phyloP scores from a whole-genome alignment of 169 alveolate genomes.

The Eimeria falciformis region DNA sequence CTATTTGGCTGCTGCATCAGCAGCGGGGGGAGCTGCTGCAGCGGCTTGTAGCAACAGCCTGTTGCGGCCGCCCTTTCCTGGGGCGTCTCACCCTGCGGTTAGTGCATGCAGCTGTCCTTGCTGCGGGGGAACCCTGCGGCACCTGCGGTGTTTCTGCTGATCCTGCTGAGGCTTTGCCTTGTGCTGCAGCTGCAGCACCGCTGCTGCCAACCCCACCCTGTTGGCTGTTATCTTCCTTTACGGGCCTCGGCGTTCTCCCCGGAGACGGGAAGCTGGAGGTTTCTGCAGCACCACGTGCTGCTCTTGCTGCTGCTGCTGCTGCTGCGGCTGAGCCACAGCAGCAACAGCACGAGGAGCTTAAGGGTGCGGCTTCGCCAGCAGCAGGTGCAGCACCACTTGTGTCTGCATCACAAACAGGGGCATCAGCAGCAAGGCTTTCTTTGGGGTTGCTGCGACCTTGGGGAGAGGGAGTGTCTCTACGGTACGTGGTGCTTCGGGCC shows the following conservation, averaged over 20 bases:
- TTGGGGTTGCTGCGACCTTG: conserved; percentile 37
- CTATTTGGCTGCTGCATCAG: conserved; percentile 43
- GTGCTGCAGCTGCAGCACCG: conserved; percentile 54
- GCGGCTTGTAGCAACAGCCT: conserved; percentile 38
- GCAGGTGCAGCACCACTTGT: not conserved
- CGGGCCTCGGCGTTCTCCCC: conserved; percentile 34
- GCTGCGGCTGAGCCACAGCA: not conserved
- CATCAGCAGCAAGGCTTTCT: not conserved
- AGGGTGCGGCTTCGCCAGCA: not conserved
- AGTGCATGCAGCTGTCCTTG: conserved; percentile 45
- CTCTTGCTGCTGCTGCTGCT: not conserved
- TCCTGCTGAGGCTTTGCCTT: not conserved
- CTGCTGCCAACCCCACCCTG: conserved; percentile 34
- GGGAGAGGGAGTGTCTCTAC: conserved; percentile 1
- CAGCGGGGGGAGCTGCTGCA: conserved; percentile 55
- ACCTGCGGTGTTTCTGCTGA: conserved; percentile 23
- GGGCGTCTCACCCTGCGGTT: conserved; percentile 42
- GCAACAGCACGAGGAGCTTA: not conserved
- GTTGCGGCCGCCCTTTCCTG: conserved; percentile 50
- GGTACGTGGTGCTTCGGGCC: conserved; percentile 38
- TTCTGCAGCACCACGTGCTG: not conserved
- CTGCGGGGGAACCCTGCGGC: conserved; percentile 47
- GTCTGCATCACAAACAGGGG: no score
- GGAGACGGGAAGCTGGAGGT: not conserved
- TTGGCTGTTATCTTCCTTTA: conserved; percentile 17